phyloP scores from a whole-genome alignment of 1,284 basidiomycete genomes.

The Lignosus rhinocerotis region DNA sequence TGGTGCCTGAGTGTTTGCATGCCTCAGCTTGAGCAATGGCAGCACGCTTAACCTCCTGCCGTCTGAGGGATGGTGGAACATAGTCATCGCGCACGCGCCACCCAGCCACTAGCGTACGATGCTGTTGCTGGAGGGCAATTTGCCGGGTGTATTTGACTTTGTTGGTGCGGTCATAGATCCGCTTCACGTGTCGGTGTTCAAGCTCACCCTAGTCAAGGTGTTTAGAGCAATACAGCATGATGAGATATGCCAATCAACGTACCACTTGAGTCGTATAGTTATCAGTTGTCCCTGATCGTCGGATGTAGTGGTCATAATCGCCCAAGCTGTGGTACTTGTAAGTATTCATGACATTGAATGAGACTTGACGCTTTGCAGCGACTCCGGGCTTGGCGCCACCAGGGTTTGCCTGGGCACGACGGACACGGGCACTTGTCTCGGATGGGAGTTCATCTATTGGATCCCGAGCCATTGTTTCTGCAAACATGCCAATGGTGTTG shows the following conservation, averaged over 20 bases:
- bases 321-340: slow-evolving; percentile 35
- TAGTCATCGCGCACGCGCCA: slow-evolving; percentile 26
- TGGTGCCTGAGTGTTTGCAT: background rate
- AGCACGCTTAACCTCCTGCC: background rate
- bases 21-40: background rate
- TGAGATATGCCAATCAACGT: background rate
- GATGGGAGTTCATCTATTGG: slow-evolving; percentile 28
- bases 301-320: slow-evolving; percentile 34
- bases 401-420: background rate
- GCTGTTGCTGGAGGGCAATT: slow-evolving; percentile 23
- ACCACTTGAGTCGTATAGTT: slow-evolving; percentile 20
- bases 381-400: background rate
- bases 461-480: slow-evolving; percentile 2
- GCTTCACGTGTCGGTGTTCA: slow-evolving; percentile 36
- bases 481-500: slow-evolving; percentile 22
- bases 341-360: slow-evolving; percentile 24
- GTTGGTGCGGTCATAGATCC: slow-evolving; percentile 34
- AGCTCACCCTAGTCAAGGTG: slow-evolving; percentile 33
- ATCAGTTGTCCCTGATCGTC: slow-evolving; percentile 36
- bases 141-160: slow-evolving; percentile 29
- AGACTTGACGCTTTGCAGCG: slow-evolving; percentile 2
- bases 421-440: slow-evolving; percentile 23
- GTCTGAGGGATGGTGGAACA: slow-evolving; percentile 18
- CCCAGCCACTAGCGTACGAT: background rate
- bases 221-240: too few relatives aligned